These are phyloP conservation scores for Jamesozyma hellenica DNA, from an alignment of 805 yeast genomes.

Conservation along the genomic window DNA sequence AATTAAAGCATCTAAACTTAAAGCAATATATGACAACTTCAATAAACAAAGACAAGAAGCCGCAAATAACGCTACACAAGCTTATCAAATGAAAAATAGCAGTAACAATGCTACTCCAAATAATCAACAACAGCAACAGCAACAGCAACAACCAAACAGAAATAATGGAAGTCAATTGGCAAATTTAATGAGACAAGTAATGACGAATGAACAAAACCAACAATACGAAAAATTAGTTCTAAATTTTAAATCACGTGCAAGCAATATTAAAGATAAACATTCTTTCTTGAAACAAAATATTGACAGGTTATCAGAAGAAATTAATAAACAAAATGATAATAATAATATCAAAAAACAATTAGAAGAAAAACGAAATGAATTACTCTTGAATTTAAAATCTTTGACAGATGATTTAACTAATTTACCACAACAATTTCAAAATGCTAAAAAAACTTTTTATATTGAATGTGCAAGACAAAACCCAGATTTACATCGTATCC, in stretches of 20 bases:
- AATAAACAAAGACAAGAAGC: slow-evolving; percentile 31
- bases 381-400: slow-evolving; percentile 18
- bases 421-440: slow-evolving; percentile 22
- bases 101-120: slow-evolving; percentile 7
- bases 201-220: slow-evolving; percentile 25
- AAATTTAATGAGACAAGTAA: slow-evolving; percentile 21
- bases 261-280: slow-evolving; percentile 24
- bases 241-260: slow-evolving; percentile 24
- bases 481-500: slow-evolving; percentile 23
- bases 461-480: slow-evolving; percentile 29
- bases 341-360: slow-evolving; percentile 19
- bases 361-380: slow-evolving; percentile 20
- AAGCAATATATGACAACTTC: slow-evolving; percentile 47
- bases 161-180: slow-evolving; percentile 13
- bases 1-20: slow-evolving; percentile 53
- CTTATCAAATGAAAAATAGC: slow-evolving; percentile 1
- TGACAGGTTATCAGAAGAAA: slow-evolving; percentile 23
- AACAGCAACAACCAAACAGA: slow-evolving; percentile 6
- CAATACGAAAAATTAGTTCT: slow-evolving; percentile 22
- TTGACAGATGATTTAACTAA: slow-evolving; percentile 20
- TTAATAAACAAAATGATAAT: slow-evolving; percentile 18
- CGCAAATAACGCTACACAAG: slow-evolving; percentile 5
- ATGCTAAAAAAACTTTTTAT: slow-evolving; percentile 25
- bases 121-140: background rate
- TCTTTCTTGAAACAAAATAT: slow-evolving; percentile 24